Evolutionary conservation across 192 early-diverging fungal species (phyloP).

Genomic region (Umbelopsis sp.): DNA sequence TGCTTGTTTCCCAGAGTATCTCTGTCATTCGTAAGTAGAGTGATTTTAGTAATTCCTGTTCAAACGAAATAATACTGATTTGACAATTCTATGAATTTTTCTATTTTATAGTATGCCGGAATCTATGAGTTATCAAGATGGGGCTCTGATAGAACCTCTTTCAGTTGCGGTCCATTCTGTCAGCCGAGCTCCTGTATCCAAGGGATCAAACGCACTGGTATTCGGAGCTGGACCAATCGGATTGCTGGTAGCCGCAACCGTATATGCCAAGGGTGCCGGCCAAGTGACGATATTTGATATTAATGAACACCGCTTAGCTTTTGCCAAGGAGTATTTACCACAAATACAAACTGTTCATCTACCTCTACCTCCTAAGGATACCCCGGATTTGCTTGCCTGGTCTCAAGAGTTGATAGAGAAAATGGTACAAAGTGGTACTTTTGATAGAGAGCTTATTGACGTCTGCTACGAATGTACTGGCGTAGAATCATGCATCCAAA

Average conservation of each 20-base stretch:
- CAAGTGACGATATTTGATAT: constrained; percentile 36
- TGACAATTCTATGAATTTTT: not conserved
- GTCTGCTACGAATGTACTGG: constrained; percentile 37
- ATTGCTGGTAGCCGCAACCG: constrained; percentile 30
- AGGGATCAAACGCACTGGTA: constrained; percentile 32
- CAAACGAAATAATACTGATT: not conserved
- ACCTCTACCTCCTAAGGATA: not conserved
- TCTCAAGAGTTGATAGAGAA: constrained; percentile 8
- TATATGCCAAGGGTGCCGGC: constrained; percentile 31
- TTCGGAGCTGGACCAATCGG: constrained; percentile 44
- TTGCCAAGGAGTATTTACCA: constrained; percentile 31
- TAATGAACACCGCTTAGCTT: constrained; percentile 26
- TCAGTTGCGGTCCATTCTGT: constrained; percentile 40
- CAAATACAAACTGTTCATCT: constrained; percentile 5
- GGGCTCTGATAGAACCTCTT: constrained; percentile 42
- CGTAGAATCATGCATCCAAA: constrained; percentile 31
- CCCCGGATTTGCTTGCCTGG: not conserved
- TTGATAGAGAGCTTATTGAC: constrained; percentile 21
- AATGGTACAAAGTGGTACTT: not conserved
- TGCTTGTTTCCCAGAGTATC: constrained; percentile 19
- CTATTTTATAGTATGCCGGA: constrained; percentile 30
- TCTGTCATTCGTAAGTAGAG: constrained; percentile 27
- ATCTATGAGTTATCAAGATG: constrained; percentile 35
- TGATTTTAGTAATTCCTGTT: not conserved
- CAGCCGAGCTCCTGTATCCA: constrained; percentile 17